Base-by-base conservation (phyloP, 768 basidiomycete species). In the Gloeophyllum trabeum region DNA sequence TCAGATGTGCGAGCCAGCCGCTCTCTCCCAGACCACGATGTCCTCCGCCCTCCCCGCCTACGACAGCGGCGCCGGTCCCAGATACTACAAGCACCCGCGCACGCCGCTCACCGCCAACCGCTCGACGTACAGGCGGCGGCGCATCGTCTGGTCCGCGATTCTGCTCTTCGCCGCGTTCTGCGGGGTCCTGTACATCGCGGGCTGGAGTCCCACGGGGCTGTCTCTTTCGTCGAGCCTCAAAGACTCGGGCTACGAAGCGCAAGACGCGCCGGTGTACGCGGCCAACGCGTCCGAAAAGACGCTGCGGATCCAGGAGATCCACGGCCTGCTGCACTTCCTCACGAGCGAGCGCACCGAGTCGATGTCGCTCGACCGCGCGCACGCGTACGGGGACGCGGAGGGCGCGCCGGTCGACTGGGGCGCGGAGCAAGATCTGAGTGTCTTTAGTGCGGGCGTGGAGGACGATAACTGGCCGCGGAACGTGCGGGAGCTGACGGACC, bases 301-400 rank as follows among this genome's bases (percentile, higher is more conserved):
- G 49, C 61, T 54, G 37, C 53, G 35, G 39, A 70, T 71, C 21
- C 64, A 71, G 40, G 84, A 87, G 57, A 74, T 86, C 21, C 81
- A 77, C 42, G 84, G 81, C 0, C 62, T 87, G n/a, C 61, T 86
- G 23, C 70, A 81, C 51, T 67, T 86, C 34, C 72, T 80, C 23
- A 75, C 36, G 20, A 10, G 10, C 7, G 28, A 10, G 28, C 10
- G 16, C 10, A 37, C 36, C 7, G 20, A 19, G 10, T 7, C 7
- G 13, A 10, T 32, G 10, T 6, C 7, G 36, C 20, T 37, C 0
- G 44, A 45, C 16, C 55, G 46, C 16, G 23, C 39, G 24, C 51
- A 56, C 28, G 35, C 25, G 2, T 51, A 51, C 13, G 47, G 44
- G 41, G 49, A 51, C 23, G 16, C 49, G 12, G 56, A 64, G 28